Conservation (phyloP, 345 rosid species). For the Crucihimalaya himalaica region DNA sequence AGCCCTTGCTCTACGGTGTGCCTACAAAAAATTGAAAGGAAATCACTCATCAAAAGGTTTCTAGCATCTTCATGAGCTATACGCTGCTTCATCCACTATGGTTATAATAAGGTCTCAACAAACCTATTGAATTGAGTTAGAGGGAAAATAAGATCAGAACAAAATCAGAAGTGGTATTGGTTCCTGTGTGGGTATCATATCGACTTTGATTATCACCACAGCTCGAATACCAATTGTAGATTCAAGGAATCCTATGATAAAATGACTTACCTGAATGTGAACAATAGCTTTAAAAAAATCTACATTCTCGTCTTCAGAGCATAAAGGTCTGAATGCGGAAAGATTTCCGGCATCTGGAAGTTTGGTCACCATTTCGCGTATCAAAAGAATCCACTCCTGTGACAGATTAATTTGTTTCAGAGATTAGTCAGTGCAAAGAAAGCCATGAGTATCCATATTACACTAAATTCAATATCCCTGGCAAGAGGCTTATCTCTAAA, state of each 20-base stretch:
- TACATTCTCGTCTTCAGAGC: slow-evolving; percentile 79
- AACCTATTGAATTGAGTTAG: background rate
- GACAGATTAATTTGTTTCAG: slow-evolving; percentile 20
- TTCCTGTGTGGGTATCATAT: slow-evolving; percentile 17
- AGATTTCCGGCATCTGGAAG: slow-evolving; percentile 70
- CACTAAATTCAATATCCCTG: slow-evolving; percentile 2
- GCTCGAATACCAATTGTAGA: background rate
- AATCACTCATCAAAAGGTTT: slow-evolving; percentile 13
- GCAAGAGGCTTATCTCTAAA: background rate
- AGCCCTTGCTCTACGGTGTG: slow-evolving; percentile 78
- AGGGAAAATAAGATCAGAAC: slow-evolving; percentile 10
- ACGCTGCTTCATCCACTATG: background rate
- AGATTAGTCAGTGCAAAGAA: slow-evolving; percentile 8
- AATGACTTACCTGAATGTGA: slow-evolving; percentile 68
- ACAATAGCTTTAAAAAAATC: slow-evolving; percentile 81
- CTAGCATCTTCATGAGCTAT: slow-evolving; percentile 8
- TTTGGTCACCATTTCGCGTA: slow-evolving; percentile 75
- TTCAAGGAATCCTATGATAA: background rate
- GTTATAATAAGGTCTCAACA: slow-evolving; percentile 4
- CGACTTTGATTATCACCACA: background rate
- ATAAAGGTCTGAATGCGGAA: slow-evolving; percentile 57
- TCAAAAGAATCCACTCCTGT: slow-evolving; percentile 90
- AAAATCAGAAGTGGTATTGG: slow-evolving; percentile 18
- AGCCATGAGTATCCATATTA: background rate
- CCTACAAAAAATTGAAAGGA: slow-evolving; percentile 51